phyloP scores from a whole-genome alignment of 805 yeast species.

The Candida michaelii region DNA sequence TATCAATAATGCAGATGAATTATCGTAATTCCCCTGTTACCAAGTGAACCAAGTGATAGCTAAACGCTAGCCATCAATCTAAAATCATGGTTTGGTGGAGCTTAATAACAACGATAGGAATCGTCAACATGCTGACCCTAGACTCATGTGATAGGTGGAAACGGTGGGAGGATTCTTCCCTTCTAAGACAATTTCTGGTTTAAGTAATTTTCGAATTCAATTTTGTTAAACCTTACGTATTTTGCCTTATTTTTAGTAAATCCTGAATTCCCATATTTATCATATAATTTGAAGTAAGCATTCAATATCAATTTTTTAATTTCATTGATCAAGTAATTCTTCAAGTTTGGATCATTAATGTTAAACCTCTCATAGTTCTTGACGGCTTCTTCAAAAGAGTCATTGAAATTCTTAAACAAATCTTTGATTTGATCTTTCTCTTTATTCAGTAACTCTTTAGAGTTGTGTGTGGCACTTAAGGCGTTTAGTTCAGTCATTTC shows the following conservation, averaged over 20 bases:
- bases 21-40: too few species aligned
- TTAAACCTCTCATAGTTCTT: slow-evolving; percentile 63
- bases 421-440: slow-evolving; percentile 84
- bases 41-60: too few species aligned
- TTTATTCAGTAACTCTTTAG: slow-evolving; percentile 46
- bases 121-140: too few species aligned
- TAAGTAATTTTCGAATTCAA: slow-evolving; percentile 39
- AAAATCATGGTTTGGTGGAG: too few species aligned
- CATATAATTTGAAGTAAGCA: slow-evolving; percentile 80
- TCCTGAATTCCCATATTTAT: slow-evolving; percentile 68
- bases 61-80: too few species aligned
- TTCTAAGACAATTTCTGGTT: slow-evolving; percentile 18
- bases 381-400: slow-evolving; percentile 75
- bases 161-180: neutral
- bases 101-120: too few species aligned
- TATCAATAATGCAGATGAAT: too few species aligned
- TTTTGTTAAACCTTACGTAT: slow-evolving; percentile 64
- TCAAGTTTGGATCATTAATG: slow-evolving; percentile 65
- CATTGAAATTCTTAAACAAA: slow-evolving; percentile 77
- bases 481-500: slow-evolving; percentile 73
- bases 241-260: slow-evolving; percentile 69
- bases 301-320: slow-evolving; percentile 74
- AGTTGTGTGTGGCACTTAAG: slow-evolving; percentile 34
- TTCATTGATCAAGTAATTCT: slow-evolving; percentile 64
- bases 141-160: too few species aligned